These are phyloP conservation scores for Ceratobasidium sp. DNA, from an alignment of 1,284 basidiomycete genomes.

Conservation along the genomic window DNA sequence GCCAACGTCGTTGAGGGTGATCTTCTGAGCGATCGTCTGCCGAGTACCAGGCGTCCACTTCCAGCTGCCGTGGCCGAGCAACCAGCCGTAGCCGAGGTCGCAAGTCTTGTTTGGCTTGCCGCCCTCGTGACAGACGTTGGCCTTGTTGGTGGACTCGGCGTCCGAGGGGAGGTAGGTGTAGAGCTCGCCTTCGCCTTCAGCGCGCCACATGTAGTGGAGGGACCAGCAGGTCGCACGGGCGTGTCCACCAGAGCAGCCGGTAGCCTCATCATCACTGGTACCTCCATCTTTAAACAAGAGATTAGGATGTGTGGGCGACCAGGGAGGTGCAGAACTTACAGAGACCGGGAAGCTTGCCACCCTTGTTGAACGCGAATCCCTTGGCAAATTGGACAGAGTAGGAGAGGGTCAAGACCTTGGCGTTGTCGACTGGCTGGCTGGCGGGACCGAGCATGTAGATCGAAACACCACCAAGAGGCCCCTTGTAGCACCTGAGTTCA, in stretches of 20 bases:
- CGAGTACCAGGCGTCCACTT: conserved; percentile 59
- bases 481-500: conserved; percentile 29
- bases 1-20: conserved; percentile 66
- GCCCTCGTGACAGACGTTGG: conserved; percentile 48
- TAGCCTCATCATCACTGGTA: conserved; percentile 54
- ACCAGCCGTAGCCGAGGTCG: conserved; percentile 63
- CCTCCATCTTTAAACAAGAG: conserved; percentile 36
- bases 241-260: conserved; percentile 65
- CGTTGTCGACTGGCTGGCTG: conserved; percentile 29
- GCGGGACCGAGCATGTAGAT: conserved; percentile 63
- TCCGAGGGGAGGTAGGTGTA: conserved; percentile 64
- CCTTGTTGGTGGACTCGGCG: conserved; percentile 55
- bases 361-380: conserved; percentile 63
- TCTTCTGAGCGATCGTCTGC: conserved; percentile 64
- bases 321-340: conserved; percentile 54
- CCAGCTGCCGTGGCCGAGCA: conserved; percentile 64
- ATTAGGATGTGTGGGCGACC: not conserved
- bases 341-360: conserved; percentile 70
- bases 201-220: conserved; percentile 66
- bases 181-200: conserved; percentile 57
- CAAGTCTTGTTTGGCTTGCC: conserved; percentile 60
- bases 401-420: conserved; percentile 60
- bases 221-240: conserved; percentile 65
- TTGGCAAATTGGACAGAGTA: conserved; percentile 65
- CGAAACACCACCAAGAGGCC: conserved; percentile 60